Percentiles rank a stretch among this genome's conserved stretches.
phyloP scores from a whole-genome alignment of 108 stramenopile genomes.

The Cyclotella kingstonii region DNA sequence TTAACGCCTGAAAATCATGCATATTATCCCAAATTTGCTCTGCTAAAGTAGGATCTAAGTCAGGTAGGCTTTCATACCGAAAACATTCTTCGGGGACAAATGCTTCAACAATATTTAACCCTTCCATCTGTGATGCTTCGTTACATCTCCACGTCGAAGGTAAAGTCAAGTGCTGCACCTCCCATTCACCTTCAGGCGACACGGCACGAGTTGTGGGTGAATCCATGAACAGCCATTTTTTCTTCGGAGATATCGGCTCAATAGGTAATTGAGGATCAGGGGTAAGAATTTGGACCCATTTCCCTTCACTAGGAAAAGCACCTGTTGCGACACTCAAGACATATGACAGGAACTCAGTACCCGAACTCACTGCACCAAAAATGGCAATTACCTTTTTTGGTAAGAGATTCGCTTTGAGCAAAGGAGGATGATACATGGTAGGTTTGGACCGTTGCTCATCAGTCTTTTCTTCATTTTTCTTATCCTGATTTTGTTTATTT shows the following conservation, averaged over 20 bases:
- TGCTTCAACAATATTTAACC: constrained; percentile 13
- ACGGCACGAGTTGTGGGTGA: not conserved
- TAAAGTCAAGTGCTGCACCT: constrained; percentile 14
- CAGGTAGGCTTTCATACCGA: constrained; percentile 8
- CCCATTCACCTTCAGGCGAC: not conserved
- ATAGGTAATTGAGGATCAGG: not conserved
- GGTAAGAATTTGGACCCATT: not conserved
- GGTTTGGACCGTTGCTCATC: too few relatives aligned
- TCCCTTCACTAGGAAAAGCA: not conserved
- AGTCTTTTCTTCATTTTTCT: too few relatives aligned
- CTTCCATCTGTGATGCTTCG: not conserved
- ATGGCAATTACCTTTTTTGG: too few relatives aligned
- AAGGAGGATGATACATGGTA: too few relatives aligned
- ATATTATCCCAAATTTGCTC: constrained; percentile 13
- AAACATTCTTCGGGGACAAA: constrained; percentile 16
- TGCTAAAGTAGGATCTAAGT: constrained; percentile 1
- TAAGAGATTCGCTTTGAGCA: too few relatives aligned
- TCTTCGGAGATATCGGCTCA: not conserved
- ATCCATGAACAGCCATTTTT: too few relatives aligned
- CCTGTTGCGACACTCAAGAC: not conserved
- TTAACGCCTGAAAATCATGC: too few relatives aligned
- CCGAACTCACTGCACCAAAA: constrained; percentile 5
- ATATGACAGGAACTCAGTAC: not conserved
- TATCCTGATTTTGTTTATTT: too few relatives aligned
- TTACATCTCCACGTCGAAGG: constrained; percentile 20